Evolutionary conservation across 2,329 filamentous ascomycete species (phyloP).

Genomic region (Fusarium musae): DNA sequence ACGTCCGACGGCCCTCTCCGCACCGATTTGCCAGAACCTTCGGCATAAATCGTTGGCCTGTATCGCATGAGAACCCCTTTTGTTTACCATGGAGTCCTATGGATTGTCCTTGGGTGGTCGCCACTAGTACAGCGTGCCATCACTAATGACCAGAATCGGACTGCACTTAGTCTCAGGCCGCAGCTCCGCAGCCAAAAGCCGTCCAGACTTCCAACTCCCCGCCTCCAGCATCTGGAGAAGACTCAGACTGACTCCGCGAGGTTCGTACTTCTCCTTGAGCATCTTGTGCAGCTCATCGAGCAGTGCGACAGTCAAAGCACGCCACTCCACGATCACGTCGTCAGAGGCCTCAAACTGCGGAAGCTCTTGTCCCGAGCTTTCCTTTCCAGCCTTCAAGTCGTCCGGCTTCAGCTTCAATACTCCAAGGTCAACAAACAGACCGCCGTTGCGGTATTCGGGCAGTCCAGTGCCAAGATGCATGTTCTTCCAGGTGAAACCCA

Average conservation of each 20-base stretch:
- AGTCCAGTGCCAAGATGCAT: slow-evolving; percentile 71
- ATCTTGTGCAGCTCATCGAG: slow-evolving; percentile 60
- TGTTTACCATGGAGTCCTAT: too few relatives aligned
- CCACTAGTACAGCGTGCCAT: slow-evolving; percentile 23
- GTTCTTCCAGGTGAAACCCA: slow-evolving; percentile 63
- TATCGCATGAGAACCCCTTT: too few relatives aligned
- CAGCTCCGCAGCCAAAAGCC: slow-evolving; percentile 82
- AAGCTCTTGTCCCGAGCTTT: slow-evolving; percentile 55
- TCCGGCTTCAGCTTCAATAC: slow-evolving; percentile 63
- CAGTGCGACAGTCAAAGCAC: slow-evolving; percentile 67
- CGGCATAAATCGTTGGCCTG: too few relatives aligned
- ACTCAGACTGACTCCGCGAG: slow-evolving; percentile 44
- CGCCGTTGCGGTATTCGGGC: slow-evolving; percentile 78
- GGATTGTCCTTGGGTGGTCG: too few relatives aligned
- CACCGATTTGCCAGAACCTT: too few relatives aligned
- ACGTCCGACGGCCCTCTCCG: too few relatives aligned
- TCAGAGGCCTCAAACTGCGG: slow-evolving; percentile 64
- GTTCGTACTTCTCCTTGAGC: slow-evolving; percentile 46
- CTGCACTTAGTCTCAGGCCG: slow-evolving; percentile 84
- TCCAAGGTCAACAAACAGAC: slow-evolving; percentile 71
- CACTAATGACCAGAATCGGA: slow-evolving; percentile 69
- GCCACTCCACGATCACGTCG: slow-evolving; percentile 71
- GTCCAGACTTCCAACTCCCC: slow-evolving; percentile 72
- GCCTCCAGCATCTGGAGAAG: slow-evolving; percentile 65
- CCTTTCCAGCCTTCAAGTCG: slow-evolving; percentile 54